A percentile compares a stretch with the other conserved stretches of the same genome.
Conservation (phyloP, 2,329 filamentous ascomycete species). For the Pseudohalonectria lignicola region DNA sequence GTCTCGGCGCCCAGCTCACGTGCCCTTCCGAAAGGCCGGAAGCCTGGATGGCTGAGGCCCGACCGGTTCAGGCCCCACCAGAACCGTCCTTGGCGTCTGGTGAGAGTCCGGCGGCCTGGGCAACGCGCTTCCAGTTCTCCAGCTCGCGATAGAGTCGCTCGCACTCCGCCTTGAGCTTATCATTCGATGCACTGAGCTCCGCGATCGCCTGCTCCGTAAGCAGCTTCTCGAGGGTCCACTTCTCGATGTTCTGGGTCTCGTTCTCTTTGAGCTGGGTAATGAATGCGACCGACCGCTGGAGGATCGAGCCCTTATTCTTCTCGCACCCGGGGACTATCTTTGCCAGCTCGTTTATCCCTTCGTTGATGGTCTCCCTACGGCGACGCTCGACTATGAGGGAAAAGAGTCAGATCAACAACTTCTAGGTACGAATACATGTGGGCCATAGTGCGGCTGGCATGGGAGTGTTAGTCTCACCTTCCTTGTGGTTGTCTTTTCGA, state of each 20-base stretch:
- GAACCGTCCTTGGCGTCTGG: conserved; percentile 2
- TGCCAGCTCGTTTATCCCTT: conserved; percentile 94
- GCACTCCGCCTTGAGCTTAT: conserved; percentile 74
- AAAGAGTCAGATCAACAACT: too few relatives aligned
- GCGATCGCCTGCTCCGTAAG: conserved; percentile 81
- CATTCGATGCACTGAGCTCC: conserved; percentile 77
- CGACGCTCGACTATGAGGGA: conserved; percentile 75
- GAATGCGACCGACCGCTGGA: conserved; percentile 87
- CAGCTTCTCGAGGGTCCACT: conserved; percentile 86
- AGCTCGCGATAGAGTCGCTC: conserved; percentile 68
- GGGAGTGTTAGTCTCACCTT: conserved; percentile 66
- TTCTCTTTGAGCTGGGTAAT: conserved; percentile 93
- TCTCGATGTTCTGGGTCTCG: conserved; percentile 85
- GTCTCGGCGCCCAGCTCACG: too few relatives aligned
- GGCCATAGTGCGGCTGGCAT: not conserved
- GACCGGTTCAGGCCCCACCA: too few relatives aligned
- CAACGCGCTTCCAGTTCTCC: conserved; percentile 66
- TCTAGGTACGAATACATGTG: conserved; percentile 1
- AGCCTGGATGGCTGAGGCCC: too few relatives aligned
- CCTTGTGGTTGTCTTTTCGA: conserved; percentile 96
- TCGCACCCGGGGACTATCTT: conserved; percentile 97
- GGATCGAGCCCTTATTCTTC: conserved; percentile 97
- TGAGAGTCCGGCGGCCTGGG: conserved; percentile 44
- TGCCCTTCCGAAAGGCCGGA: too few relatives aligned
- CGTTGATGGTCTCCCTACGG: conserved; percentile 94